Conservation (phyloP, 169 alveolate genomes). For the Eimeria maxima region DNA sequence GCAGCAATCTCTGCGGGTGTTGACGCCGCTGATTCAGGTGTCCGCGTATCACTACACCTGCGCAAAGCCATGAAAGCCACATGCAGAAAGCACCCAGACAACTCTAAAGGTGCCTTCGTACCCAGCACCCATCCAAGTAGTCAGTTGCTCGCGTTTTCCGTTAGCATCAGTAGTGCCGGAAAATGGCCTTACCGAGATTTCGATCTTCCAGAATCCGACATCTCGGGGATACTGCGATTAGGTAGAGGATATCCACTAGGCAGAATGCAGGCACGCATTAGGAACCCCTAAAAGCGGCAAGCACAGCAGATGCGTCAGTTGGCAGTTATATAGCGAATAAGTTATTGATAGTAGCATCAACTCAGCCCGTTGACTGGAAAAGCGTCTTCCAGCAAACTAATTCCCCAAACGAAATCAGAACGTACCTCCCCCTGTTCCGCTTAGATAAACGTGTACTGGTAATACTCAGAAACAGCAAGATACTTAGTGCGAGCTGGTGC, state of each 20-base stretch:
- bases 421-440: not conserved
- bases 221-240: not conserved
- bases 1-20: not conserved
- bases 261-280: slow-evolving; percentile 35
- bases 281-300: not conserved
- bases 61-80: too few relatives aligned
- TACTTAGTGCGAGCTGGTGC: not conserved
- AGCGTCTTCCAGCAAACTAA: not conserved
- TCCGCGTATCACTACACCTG: not conserved
- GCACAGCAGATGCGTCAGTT: not conserved
- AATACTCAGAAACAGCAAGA: not conserved
- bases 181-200: not conserved
- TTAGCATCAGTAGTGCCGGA: not conserved
- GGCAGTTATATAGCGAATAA: not conserved
- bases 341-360: not conserved
- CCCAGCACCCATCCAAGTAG: not conserved
- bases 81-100: not conserved
- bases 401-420: not conserved
- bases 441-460: not conserved
- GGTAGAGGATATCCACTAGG: not conserved
- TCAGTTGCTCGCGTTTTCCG: not conserved
- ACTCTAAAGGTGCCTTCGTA: not conserved
- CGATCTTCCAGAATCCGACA: not conserved
- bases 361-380: not conserved
- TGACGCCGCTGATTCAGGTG: not conserved